Evolutionary conservation across 2,329 filamentous ascomycete species (phyloP).

Genomic region (Colletotrichum shisoi): DNA sequence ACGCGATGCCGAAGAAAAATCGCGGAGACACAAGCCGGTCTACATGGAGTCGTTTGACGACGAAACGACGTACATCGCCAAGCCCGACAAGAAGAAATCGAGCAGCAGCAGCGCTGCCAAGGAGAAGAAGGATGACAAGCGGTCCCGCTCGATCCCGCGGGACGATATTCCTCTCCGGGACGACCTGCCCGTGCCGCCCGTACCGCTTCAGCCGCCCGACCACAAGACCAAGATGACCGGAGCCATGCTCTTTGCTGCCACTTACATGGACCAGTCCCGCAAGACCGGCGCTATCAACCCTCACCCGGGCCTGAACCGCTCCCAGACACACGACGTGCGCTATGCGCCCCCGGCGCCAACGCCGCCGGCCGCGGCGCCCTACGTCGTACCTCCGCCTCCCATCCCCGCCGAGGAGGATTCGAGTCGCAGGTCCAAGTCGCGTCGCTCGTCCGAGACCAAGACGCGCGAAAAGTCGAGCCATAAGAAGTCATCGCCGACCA

Average conservation of each 20-base stretch:
- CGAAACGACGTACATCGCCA: conserved; percentile 42
- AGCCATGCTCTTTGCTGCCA: conserved; percentile 32
- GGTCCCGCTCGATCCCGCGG: conserved; percentile 31
- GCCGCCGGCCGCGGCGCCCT: conserved; percentile 25
- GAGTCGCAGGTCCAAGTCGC: conserved; percentile 38
- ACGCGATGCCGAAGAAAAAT: conserved; percentile 50
- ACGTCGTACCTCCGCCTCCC: conserved; percentile 27
- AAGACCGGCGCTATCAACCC: conserved; percentile 15
- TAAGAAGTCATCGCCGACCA: conserved; percentile 37
- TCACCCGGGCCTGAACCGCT: conserved; percentile 22
- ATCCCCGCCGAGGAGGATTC: conserved; percentile 34
- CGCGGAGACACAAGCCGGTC: conserved; percentile 42
- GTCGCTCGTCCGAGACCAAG: conserved; percentile 39
- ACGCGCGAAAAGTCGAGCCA: conserved; percentile 38
- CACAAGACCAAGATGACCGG: conserved; percentile 20
- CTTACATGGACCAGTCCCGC: conserved; percentile 38
- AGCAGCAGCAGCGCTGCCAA: conserved; percentile 43
- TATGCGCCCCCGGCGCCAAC: conserved; percentile 34
- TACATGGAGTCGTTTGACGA: conserved; percentile 51
- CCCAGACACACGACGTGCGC: conserved; percentile 26
- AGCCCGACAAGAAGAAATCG: conserved; percentile 52
- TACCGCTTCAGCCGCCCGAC: conserved; percentile 19
- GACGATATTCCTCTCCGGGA: conserved; percentile 15
- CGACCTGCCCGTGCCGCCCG: conserved; percentile 12
- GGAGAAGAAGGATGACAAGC: conserved; percentile 45